These are phyloP conservation scores for Cercospora sp. DNA, from an alignment of 2,329 filamentous ascomycete genomes.

Conservation along the genomic window DNA sequence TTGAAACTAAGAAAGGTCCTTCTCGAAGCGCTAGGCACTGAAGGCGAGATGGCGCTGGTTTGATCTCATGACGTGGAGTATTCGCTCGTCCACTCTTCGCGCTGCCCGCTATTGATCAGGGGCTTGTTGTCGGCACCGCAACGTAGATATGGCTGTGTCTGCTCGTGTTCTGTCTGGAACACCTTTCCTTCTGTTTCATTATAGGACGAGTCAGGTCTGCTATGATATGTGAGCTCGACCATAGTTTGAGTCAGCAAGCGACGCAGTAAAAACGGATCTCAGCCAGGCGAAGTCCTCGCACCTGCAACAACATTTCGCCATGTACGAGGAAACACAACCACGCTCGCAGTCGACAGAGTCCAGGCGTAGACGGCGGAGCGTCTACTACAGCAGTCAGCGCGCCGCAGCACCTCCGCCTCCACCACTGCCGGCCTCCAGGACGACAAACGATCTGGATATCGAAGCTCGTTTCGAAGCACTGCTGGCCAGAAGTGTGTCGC, in stretches of 20 bases:
- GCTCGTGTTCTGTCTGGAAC: background rate
- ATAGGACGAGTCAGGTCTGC: background rate
- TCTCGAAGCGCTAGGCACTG: background rate
- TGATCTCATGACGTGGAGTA: background rate
- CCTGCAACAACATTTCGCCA: slow-evolving; percentile 3
- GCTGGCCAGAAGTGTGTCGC: slow-evolving; percentile 8
- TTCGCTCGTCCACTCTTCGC: background rate
- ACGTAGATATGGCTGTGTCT: background rate
- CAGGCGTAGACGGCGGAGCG: slow-evolving; percentile 4
- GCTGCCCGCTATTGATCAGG: background rate
- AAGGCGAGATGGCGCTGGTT: background rate
- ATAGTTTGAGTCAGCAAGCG: background rate
- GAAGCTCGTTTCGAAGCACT: slow-evolving; percentile 10
- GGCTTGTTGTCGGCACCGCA: background rate
- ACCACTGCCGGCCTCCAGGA: background rate
- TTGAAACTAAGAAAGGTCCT: background rate
- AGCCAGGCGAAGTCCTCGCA: background rate
- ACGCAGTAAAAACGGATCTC: background rate
- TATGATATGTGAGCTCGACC: slow-evolving; percentile 4
- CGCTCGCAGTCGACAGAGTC: slow-evolving; percentile 4
- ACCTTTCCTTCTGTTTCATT: background rate
- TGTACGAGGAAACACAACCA: background rate
- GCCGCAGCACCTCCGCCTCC: slow-evolving; percentile 1
- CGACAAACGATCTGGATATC: background rate
- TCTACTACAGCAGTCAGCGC: slow-evolving; percentile 8